Conservation (phyloP, 495 filamentous ascomycete species). For the Cercophora newfieldiana region DNA sequence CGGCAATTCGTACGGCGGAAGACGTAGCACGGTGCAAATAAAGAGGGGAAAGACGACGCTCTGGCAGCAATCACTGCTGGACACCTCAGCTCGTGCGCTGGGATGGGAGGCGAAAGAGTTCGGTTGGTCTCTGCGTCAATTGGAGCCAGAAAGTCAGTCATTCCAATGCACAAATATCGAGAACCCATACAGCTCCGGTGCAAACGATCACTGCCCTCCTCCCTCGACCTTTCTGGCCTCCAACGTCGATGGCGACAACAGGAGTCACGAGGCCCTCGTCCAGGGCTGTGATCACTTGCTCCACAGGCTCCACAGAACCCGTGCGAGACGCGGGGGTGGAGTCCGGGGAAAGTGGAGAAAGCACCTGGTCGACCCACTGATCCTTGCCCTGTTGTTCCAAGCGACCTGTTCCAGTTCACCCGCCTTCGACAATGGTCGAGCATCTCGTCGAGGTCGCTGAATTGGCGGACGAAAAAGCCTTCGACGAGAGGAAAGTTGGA, state of each 20-base stretch:
- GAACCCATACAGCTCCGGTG: neutral
- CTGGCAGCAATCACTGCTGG: neutral
- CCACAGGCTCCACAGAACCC: conserved; percentile 21
- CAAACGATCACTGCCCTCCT: neutral
- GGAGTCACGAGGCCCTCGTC: neutral
- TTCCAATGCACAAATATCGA: neutral
- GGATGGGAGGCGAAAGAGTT: neutral
- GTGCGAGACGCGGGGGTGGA: conserved; percentile 29
- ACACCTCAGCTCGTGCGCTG: neutral
- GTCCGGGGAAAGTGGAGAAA: conserved; percentile 33
- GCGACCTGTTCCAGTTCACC: neutral
- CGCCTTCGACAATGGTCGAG: neutral
- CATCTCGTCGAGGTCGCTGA: neutral
- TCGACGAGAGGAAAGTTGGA: neutral
- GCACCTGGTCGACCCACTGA: conserved; percentile 14
- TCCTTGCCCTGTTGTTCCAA: conserved; percentile 7
- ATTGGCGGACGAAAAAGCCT: neutral
- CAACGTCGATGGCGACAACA: neutral
- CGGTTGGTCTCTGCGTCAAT: neutral
- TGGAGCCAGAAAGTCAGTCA: neutral
- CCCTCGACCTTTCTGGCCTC: neutral
- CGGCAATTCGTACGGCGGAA: neutral
- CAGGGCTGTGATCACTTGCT: conserved; percentile 16
- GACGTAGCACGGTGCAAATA: neutral
- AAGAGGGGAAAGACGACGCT: neutral